Conservation (phyloP, 495 filamentous ascomycete species). For the Filosporella fistucella region DNA sequence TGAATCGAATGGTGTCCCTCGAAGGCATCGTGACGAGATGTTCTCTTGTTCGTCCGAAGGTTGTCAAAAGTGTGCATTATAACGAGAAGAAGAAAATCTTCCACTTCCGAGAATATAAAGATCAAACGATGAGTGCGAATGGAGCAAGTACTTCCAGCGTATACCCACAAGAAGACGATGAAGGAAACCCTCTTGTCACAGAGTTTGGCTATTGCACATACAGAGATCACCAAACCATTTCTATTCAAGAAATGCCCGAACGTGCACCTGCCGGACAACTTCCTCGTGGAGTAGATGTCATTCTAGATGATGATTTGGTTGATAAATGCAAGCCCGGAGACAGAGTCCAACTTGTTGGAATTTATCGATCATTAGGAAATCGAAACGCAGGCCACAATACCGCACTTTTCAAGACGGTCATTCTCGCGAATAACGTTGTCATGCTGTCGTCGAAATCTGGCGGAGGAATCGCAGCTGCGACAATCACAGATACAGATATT, state of each 20-base stretch:
- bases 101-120: constrained; percentile 78
- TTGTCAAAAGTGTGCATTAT: constrained; percentile 96
- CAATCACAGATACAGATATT: constrained; percentile 96
- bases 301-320: constrained; percentile 94
- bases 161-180: constrained; percentile 92
- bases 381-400: constrained; percentile 83
- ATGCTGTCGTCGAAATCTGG: constrained; percentile 93
- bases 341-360: constrained; percentile 91
- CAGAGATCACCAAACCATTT: constrained; percentile 95
- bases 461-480: constrained; percentile 85
- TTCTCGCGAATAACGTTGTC: constrained; percentile 94
- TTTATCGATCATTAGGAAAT: constrained; percentile 90
- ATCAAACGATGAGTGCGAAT: constrained; percentile 94
- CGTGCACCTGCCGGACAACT: constrained; percentile 93
- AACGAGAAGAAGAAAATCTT: constrained; percentile 82
- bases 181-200: constrained; percentile 74
- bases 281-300: constrained; percentile 94
- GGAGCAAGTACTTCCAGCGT: constrained; percentile 81
- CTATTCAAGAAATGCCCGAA: constrained; percentile 99
- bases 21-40: constrained; percentile 98
- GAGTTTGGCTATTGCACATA: constrained; percentile 96
- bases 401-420: constrained; percentile 86
- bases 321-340: constrained; percentile 95
- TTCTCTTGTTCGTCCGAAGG: constrained; percentile 90
- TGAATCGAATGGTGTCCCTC: constrained; percentile 95